Evolutionary conservation across 2,329 filamentous ascomycete genomes (phyloP).

Genomic region (Sporothrix globosa): DNA sequence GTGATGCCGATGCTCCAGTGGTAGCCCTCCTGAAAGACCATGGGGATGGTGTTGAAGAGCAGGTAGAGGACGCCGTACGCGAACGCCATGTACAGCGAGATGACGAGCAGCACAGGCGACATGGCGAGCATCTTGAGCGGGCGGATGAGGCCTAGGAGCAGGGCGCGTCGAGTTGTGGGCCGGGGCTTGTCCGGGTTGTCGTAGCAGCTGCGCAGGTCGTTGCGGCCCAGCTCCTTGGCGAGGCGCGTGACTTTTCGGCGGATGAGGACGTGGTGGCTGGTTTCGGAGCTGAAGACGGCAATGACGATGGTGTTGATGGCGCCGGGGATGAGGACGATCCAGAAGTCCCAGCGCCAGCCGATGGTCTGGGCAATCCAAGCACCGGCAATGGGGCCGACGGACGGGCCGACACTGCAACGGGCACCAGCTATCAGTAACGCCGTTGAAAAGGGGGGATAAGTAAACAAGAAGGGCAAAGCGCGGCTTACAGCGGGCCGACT

Average conservation of each 20-base stretch:
- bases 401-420: slow-evolving; percentile 44
- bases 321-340: slow-evolving; percentile 56
- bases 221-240: slow-evolving; percentile 50
- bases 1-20: slow-evolving; percentile 52
- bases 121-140: slow-evolving; percentile 56
- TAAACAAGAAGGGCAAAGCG: background rate
- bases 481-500: slow-evolving; percentile 41
- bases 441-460: background rate
- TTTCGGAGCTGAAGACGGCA: slow-evolving; percentile 51
- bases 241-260: slow-evolving; percentile 53
- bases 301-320: slow-evolving; percentile 45
- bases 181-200: slow-evolving; percentile 25
- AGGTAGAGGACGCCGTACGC: slow-evolving; percentile 58
- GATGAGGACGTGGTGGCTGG: slow-evolving; percentile 56
- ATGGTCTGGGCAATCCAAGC: slow-evolving; percentile 54
- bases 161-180: slow-evolving; percentile 38
- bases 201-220: slow-evolving; percentile 54
- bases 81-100: slow-evolving; percentile 56
- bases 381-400: slow-evolving; percentile 53
- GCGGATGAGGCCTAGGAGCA: slow-evolving; percentile 51
- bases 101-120: slow-evolving; percentile 52
- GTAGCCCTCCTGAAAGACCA: slow-evolving; percentile 54
- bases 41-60: slow-evolving; percentile 58
- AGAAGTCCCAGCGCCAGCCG: slow-evolving; percentile 48
- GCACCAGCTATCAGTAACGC: background rate